A percentile compares a stretch with the other conserved stretches of the same genome.
Conservation (phyloP, 371 early-diverging fungal genomes). For the Circinella umbellata region DNA sequence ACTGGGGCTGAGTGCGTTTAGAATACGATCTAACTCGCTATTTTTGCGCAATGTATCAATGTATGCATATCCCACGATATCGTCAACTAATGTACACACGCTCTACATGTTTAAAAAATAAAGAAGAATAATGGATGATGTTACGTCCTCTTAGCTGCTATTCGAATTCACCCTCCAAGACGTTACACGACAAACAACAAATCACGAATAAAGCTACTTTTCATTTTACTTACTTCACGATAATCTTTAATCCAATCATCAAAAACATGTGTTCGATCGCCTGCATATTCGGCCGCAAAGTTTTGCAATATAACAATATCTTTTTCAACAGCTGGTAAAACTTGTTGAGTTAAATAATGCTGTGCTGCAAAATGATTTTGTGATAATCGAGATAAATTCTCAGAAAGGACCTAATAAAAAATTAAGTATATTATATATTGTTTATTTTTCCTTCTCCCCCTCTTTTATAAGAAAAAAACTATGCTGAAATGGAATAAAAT, state of each 20-base stretch:
- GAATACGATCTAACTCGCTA: slow-evolving; percentile 66
- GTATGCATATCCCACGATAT: slow-evolving; percentile 57
- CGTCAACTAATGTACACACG: slow-evolving; percentile 35
- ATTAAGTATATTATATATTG: neutral
- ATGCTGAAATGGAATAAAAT: no score
- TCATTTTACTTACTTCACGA: slow-evolving; percentile 31
- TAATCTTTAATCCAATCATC: slow-evolving; percentile 46
- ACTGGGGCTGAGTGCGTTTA: slow-evolving; percentile 58
- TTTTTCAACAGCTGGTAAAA: slow-evolving; percentile 63
- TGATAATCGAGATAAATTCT: slow-evolving; percentile 67
- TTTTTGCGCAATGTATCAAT: slow-evolving; percentile 66
- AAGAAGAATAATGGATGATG: no score
- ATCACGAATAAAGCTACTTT: neutral
- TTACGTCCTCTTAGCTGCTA: no score
- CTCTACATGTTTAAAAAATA: slow-evolving; percentile 19
- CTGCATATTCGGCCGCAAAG: slow-evolving; percentile 30
- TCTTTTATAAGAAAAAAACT: neutral
- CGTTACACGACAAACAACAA: neutral
- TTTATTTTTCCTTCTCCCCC: neutral
- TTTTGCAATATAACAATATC: slow-evolving; percentile 53
- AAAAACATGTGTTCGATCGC: slow-evolving; percentile 24
- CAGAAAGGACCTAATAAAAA: slow-evolving; percentile 47
- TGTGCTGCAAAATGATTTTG: slow-evolving; percentile 73
- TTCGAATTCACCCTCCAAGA: no score
- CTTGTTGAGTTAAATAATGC: slow-evolving; percentile 67